Conservation (phyloP, 2,329 filamentous ascomycete genomes). For the Chaetomium sp. region DNA sequence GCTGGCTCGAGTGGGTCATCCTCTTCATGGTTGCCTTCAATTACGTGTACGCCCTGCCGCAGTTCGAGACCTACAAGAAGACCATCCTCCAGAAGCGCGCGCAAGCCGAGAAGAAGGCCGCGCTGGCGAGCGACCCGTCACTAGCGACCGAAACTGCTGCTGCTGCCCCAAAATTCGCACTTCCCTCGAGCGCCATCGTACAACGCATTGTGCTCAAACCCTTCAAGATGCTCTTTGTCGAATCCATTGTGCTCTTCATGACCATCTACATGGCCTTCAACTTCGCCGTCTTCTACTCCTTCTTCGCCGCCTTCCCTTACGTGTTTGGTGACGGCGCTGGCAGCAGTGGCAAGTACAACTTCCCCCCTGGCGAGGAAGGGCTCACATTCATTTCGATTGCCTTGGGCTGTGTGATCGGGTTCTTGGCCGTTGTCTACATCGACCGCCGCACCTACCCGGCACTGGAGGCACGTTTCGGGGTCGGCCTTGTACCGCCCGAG, state of each 20-base stretch:
- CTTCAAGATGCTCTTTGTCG: slow-evolving; percentile 40
- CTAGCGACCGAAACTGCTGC: too few relatives aligned
- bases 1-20: slow-evolving; percentile 38
- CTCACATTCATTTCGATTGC: slow-evolving; percentile 13
- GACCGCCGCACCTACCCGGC: slow-evolving; percentile 7
- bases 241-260: slow-evolving; percentile 44
- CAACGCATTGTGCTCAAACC: slow-evolving; percentile 30
- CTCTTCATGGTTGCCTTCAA: slow-evolving; percentile 34
- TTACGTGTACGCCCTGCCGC: slow-evolving; percentile 31
- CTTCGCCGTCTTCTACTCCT: slow-evolving; percentile 25
- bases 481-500: slow-evolving; percentile 9
- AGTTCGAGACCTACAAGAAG: slow-evolving; percentile 40
- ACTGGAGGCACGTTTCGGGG: slow-evolving; percentile 1
- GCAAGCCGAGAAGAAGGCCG: not conserved
- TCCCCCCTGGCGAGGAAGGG: slow-evolving; percentile 11
- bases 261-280: slow-evolving; percentile 26
- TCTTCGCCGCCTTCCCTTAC: slow-evolving; percentile 26
- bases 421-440: slow-evolving; percentile 2
- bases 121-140: not conserved
- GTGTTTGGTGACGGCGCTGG: slow-evolving; percentile 19
- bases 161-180: not conserved
- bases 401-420: slow-evolving; percentile 10
- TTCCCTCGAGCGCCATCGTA: not conserved
- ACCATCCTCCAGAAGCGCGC: slow-evolving; percentile 29
- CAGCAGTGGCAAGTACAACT: slow-evolving; percentile 21